Evolutionary conservation across 1,284 basidiomycete species (phyloP).

Genomic region (Abortiporus biennis): DNA sequence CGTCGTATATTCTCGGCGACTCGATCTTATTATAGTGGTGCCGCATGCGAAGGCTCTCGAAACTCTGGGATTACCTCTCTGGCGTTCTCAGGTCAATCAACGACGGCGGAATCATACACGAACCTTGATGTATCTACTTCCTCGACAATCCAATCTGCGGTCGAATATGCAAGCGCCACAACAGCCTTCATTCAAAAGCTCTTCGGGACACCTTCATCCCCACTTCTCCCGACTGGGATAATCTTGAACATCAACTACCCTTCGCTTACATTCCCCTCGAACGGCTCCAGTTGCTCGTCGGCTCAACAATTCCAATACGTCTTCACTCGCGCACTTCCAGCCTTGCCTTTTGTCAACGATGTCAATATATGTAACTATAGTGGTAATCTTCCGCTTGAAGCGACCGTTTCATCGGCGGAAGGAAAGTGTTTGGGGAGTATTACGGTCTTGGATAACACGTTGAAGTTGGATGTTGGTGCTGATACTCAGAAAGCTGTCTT

Average conservation of each 20-base stretch:
- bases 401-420: slow-evolving; percentile 23
- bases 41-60: slow-evolving; percentile 1
- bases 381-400: slow-evolving; percentile 34
- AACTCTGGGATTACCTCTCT: neutral
- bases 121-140: slow-evolving; percentile 1
- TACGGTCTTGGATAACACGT: slow-evolving; percentile 35
- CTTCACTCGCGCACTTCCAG: slow-evolving; percentile 32
- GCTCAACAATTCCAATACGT: slow-evolving; percentile 36
- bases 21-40: neutral
- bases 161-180: neutral
- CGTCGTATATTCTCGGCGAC: neutral
- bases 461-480: slow-evolving; percentile 35
- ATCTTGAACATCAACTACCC: slow-evolving; percentile 4
- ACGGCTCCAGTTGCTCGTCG: slow-evolving; percentile 27
- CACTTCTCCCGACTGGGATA: neutral
- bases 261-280: too few relatives aligned
- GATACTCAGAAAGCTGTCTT: slow-evolving; percentile 33
- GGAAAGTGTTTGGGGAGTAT: slow-evolving; percentile 38
- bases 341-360: slow-evolving; percentile 29
- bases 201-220: neutral
- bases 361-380: slow-evolving; percentile 33
- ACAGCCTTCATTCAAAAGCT: slow-evolving; percentile 1
- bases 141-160: neutral
- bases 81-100: slow-evolving; percentile 2
- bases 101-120: slow-evolving; percentile 1